Percentiles rank a stretch among this genome's conserved stretches.
These are phyloP conservation scores for Lolium perenne DNA, from an alignment of 176 grass and related monocot species.

Conservation along the genomic window DNA sequence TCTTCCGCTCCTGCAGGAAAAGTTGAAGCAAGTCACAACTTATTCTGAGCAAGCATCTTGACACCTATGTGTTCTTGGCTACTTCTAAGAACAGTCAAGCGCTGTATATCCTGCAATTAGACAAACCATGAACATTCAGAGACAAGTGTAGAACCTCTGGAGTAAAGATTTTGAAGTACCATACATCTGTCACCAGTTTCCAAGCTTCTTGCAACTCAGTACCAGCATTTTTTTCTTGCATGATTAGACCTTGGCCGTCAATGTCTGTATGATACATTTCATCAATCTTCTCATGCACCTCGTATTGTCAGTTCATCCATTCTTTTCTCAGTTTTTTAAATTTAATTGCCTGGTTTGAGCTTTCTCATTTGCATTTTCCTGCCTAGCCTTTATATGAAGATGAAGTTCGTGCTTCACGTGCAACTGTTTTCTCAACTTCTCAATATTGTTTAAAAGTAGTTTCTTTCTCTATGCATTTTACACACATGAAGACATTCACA, in stretches of 20 bases:
- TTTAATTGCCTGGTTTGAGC: constrained; percentile 26
- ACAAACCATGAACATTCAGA: not conserved
- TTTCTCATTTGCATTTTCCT: no score
- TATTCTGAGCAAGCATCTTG: no score
- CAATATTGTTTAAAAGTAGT: no score
- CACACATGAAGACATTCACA: no score
- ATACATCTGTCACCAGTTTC: constrained; percentile 61
- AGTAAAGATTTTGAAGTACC: not conserved
- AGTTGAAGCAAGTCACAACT: no score
- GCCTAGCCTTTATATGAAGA: no score
- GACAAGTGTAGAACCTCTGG: not conserved
- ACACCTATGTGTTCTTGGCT: constrained; percentile 39
- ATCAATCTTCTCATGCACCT: constrained; percentile 62
- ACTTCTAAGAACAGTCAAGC: constrained; percentile 9
- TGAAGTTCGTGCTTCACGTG: no score
- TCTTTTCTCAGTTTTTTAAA: constrained; percentile 35
- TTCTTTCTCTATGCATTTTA: no score
- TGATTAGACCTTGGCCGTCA: constrained; percentile 52
- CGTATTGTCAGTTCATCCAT: constrained; percentile 49
- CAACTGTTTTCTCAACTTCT: no score
- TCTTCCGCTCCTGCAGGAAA: no score
- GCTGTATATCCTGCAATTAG: constrained; percentile 31
- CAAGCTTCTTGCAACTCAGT: constrained; percentile 72
- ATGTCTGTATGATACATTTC: constrained; percentile 61
- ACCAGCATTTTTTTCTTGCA: constrained; percentile 51